A percentile compares a stretch with the other conserved stretches of the same genome.
Conservation (phyloP, 257 asterid species). For the Ehretia macrophylla region DNA sequence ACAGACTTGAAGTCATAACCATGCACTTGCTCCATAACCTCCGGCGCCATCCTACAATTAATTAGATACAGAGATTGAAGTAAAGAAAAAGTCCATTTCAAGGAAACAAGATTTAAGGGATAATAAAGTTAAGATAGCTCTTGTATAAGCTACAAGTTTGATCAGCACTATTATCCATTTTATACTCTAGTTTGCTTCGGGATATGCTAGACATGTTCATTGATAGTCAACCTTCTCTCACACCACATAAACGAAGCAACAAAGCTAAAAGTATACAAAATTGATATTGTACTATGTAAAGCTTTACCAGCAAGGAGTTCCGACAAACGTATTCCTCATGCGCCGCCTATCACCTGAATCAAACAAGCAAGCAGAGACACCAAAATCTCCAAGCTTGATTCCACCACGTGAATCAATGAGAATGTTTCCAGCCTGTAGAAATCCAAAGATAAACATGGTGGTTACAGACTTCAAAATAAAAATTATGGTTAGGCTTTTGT, state of each 20-base stretch:
- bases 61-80: slow-evolving; percentile 12
- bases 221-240: background rate
- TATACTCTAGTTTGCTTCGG: background rate
- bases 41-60: slow-evolving; percentile 96
- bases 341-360: slow-evolving; percentile 97
- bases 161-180: background rate
- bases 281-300: slow-evolving; percentile 7
- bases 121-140: background rate
- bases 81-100: slow-evolving; percentile 1
- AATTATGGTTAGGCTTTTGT: background rate
- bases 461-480: background rate
- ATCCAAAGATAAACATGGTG: slow-evolving; percentile 11
- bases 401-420: slow-evolving; percentile 83
- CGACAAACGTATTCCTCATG: slow-evolving; percentile 90
- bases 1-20: slow-evolving; percentile 97
- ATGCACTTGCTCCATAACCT: slow-evolving; percentile 94
- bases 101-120: slow-evolving; percentile 3
- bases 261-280: slow-evolving; percentile 2
- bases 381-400: slow-evolving; percentile 96
- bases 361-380: slow-evolving; percentile 96
- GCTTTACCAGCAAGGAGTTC: slow-evolving; percentile 98
- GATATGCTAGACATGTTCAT: too few relatives aligned
- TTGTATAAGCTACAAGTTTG: background rate
- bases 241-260: slow-evolving; percentile 8
- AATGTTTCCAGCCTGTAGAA: slow-evolving; percentile 85